These are phyloP conservation scores for Selaginella tamariscina DNA, from an alignment of 75 land plant genomes.

Conservation along the genomic window DNA sequence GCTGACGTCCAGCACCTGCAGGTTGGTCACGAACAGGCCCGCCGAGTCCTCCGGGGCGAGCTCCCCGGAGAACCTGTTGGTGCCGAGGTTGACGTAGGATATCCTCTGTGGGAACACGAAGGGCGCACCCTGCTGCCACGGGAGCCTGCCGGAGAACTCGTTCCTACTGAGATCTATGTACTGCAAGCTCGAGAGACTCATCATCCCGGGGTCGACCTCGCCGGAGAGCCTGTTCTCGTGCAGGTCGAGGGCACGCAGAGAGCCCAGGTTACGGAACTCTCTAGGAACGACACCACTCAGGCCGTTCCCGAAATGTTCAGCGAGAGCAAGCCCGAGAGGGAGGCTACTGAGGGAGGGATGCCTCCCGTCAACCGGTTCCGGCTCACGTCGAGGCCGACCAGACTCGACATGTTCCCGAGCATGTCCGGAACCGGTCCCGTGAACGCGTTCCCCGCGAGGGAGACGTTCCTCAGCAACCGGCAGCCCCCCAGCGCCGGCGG, in stretches of 20 bases:
- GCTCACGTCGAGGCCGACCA: neutral
- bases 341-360: neutral
- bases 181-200: neutral
- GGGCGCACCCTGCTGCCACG: neutral
- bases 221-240: slow-evolving; percentile 5
- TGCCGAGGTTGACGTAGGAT: neutral
- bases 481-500: neutral
- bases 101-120: slow-evolving; percentile 6
- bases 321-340: neutral
- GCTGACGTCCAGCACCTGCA: slow-evolving; percentile 8
- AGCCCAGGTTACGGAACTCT: neutral
- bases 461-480: neutral
- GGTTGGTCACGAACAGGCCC: neutral
- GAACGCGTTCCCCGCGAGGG: slow-evolving; percentile 42
- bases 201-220: neutral
- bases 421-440: slow-evolving; percentile 45
- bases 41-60: slow-evolving; percentile 6
- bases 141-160: slow-evolving; percentile 5
- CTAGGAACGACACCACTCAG: neutral
- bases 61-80: neutral
- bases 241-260: neutral
- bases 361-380: neutral
- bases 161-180: neutral
- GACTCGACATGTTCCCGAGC: slow-evolving; percentile 35
- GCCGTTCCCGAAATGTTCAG: slow-evolving; percentile 2